These are phyloP conservation scores for Pilasporangium apinafurcum DNA, from an alignment of 352 stramenopile species.

Conservation along the genomic window DNA sequence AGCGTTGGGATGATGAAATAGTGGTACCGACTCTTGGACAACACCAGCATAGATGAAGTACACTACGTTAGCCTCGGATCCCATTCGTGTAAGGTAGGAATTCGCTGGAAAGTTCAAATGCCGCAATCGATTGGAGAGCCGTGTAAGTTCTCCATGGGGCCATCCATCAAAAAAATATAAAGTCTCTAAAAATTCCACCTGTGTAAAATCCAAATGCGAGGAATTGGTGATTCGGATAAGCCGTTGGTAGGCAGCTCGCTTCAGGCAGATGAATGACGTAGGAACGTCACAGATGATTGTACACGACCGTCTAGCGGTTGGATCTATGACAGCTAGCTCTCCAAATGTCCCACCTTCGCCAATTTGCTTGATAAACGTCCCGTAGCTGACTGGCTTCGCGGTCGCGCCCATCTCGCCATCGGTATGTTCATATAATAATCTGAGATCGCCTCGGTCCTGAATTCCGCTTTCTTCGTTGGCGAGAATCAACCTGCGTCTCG, in stretches of 20 bases:
- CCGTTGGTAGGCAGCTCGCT: constrained; percentile 75
- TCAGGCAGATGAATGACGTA: constrained; percentile 84
- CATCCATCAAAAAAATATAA: constrained; percentile 77
- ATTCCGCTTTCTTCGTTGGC: constrained; percentile 4
- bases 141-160: constrained; percentile 65
- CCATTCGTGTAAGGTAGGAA: constrained; percentile 62
- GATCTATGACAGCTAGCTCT: constrained; percentile 77
- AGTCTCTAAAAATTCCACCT: constrained; percentile 77
- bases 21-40: constrained; percentile 69
- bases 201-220: constrained; percentile 72
- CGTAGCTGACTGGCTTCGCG: constrained; percentile 27
- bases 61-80: constrained; percentile 58
- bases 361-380: constrained; percentile 77
- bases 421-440: constrained; percentile 3
- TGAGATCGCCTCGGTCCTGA: constrained; percentile 12
- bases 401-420: background rate
- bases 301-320: constrained; percentile 59
- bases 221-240: constrained; percentile 79
- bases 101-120: constrained; percentile 59
- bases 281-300: constrained; percentile 64
- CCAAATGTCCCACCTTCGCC: constrained; percentile 67
- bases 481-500: constrained; percentile 29
- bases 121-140: constrained; percentile 58
- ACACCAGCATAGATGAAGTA: constrained; percentile 79
- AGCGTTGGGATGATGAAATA: constrained; percentile 56